Conservation (phyloP, 257 asterid species). For the Ballota nigra region DNA sequence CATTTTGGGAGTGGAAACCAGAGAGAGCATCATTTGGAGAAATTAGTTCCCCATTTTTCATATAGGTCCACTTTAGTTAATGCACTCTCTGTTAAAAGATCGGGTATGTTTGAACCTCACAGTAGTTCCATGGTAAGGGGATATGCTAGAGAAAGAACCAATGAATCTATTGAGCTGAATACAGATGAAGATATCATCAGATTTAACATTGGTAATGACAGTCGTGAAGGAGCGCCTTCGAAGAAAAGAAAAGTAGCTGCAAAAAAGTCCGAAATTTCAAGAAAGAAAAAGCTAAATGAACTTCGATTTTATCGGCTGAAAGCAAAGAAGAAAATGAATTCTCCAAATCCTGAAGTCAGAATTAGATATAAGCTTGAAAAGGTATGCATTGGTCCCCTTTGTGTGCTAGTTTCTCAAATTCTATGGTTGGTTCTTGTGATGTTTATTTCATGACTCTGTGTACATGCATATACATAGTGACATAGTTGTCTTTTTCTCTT, state of each 20-base stretch:
- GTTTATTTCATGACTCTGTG: not conserved
- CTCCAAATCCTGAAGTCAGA: constrained; percentile 96
- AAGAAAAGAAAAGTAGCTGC: constrained; percentile 30
- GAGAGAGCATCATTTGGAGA: constrained; percentile 27
- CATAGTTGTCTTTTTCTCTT: not conserved
- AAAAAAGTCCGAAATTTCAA: constrained; percentile 48
- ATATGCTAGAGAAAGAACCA: constrained; percentile 38
- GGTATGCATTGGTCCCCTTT: constrained; percentile 39
- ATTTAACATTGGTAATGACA: constrained; percentile 50
- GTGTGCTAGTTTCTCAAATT: not conserved
- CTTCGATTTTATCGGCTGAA: constrained; percentile 82
- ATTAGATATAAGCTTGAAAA: constrained; percentile 89
- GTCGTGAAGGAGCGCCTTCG: constrained; percentile 25
- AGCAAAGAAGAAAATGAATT: constrained; percentile 94
- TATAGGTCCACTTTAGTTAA: constrained; percentile 22
- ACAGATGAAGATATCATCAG: constrained; percentile 60
- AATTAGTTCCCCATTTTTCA: constrained; percentile 21
- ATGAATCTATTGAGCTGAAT: constrained; percentile 61
- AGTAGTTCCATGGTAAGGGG: constrained; percentile 26
- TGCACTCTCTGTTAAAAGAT: constrained; percentile 19
- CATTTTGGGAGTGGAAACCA: constrained; percentile 10
- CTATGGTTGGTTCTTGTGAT: not conserved
- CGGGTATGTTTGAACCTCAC: constrained; percentile 16
- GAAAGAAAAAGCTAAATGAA: constrained; percentile 75
- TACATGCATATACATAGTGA: not conserved